These are phyloP conservation scores for Entomortierella chlamydospora DNA, from an alignment of 192 early-diverging fungal species.

Conservation along the genomic window DNA sequence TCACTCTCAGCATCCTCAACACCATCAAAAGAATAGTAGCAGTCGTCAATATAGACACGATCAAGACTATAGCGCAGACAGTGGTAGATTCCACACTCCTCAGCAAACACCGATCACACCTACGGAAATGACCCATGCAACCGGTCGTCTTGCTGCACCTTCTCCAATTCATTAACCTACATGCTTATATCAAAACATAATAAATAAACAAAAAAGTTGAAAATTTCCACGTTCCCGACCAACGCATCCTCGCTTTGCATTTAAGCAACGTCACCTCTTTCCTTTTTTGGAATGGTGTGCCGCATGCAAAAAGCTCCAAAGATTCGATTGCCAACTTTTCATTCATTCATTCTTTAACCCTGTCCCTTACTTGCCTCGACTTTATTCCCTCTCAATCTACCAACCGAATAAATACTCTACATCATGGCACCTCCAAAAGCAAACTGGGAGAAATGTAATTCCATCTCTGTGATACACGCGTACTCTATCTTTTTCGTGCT, in stretches of 20 bases:
- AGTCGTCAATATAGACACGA: conserved; percentile 37
- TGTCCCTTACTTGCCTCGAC: too few species aligned
- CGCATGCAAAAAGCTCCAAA: neutral
- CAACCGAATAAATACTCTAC: neutral
- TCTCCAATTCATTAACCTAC: conserved; percentile 44
- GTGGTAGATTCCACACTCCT: conserved; percentile 26
- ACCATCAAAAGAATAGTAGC: conserved; percentile 23
- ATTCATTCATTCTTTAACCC: neutral
- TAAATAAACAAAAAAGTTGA: neutral
- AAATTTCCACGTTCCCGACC: too few species aligned
- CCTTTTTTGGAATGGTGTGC: neutral
- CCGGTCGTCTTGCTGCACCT: conserved; percentile 42
- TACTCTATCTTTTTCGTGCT: neutral
- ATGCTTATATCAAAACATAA: neutral
- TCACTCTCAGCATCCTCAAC: conserved; percentile 14
- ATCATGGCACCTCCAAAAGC: conserved; percentile 86
- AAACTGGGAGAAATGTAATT: conserved; percentile 98
- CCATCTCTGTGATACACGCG: neutral
- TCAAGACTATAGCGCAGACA: conserved; percentile 18
- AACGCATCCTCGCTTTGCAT: too few species aligned
- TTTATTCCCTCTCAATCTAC: neutral
- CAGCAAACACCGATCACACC: conserved; percentile 44
- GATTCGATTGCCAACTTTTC: neutral
- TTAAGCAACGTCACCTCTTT: conserved; percentile 6
- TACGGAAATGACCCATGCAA: conserved; percentile 48